These are phyloP conservation scores for Gynostemma pentaphyllum DNA, from an alignment of 306 rosid genomes.

Conservation along the genomic window DNA sequence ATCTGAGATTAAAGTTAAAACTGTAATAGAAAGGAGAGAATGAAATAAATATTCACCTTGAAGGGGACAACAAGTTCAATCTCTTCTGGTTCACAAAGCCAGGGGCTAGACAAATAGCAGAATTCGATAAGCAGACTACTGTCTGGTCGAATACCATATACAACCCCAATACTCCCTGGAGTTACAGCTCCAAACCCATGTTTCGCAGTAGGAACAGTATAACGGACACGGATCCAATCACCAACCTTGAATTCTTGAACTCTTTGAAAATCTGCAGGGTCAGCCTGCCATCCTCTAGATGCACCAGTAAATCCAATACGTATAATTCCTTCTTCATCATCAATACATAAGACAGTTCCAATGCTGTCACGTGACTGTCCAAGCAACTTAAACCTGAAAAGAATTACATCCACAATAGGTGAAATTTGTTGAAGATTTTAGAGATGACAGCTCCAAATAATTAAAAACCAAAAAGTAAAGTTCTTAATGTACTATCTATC, in stretches of 20 bases:
- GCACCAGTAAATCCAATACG: constrained; percentile 99
- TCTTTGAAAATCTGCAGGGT: constrained; percentile 99
- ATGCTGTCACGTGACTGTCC: constrained; percentile 95
- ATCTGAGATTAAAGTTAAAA: not conserved
- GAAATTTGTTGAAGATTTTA: not conserved
- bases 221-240: constrained; percentile 96
- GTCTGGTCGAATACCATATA: constrained; percentile 94
- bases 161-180: constrained; percentile 97
- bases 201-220: constrained; percentile 82
- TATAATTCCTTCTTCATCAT: constrained; percentile 82
- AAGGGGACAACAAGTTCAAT: constrained; percentile 88
- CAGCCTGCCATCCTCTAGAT: constrained; percentile 99
- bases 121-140: constrained; percentile 80
- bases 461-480: not conserved
- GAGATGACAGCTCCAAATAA: not conserved
- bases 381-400: constrained; percentile 90
- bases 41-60: constrained; percentile 35
- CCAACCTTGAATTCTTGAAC: constrained; percentile 99
- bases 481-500: not conserved
- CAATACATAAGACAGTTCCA: constrained; percentile 93
- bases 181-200: constrained; percentile 96
- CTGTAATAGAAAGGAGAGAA: not conserved
- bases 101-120: constrained; percentile 91
- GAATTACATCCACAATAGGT: not conserved
- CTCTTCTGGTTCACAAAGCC: constrained; percentile 99